These are phyloP conservation scores for Tolypocladium ophioglossoides DNA, from an alignment of 2,329 filamentous ascomycete genomes.

Conservation along the genomic window DNA sequence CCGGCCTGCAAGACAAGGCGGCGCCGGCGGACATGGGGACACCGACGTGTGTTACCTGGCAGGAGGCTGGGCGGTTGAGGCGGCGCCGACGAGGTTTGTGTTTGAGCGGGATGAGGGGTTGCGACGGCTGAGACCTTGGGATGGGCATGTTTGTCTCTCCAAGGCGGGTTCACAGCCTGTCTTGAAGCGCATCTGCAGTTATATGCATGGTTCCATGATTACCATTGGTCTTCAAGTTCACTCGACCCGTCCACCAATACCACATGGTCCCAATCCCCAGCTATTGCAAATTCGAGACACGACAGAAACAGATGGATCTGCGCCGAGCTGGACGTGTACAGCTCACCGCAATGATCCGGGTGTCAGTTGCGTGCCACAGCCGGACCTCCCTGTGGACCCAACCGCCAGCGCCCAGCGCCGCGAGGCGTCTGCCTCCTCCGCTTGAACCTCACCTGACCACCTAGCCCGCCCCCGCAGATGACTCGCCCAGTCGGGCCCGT, in stretches of 20 bases:
- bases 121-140: neutral
- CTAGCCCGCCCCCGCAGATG: neutral
- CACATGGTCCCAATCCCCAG: neutral
- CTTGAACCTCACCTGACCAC: neutral
- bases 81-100: neutral
- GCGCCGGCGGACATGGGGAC: conserved; percentile 19
- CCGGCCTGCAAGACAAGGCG: conserved; percentile 18
- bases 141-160: neutral
- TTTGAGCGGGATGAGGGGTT: neutral
- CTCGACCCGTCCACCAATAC: too few species aligned
- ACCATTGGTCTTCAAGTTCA: too few species aligned
- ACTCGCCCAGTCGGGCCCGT: too few species aligned
- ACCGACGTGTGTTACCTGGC: conserved; percentile 23
- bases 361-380: too few species aligned
- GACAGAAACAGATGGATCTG: too few species aligned
- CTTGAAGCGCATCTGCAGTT: neutral
- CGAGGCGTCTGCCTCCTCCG: neutral
- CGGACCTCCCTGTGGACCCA: too few species aligned
- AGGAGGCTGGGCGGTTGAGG: conserved; percentile 2
- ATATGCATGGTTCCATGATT: neutral
- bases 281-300: too few species aligned
- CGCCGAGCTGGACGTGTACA: too few species aligned
- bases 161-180: neutral
- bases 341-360: too few species aligned
- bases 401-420: neutral